phyloP scores from a whole-genome alignment of 1,284 basidiomycete species.

The Moesziomyces antarcticus region DNA sequence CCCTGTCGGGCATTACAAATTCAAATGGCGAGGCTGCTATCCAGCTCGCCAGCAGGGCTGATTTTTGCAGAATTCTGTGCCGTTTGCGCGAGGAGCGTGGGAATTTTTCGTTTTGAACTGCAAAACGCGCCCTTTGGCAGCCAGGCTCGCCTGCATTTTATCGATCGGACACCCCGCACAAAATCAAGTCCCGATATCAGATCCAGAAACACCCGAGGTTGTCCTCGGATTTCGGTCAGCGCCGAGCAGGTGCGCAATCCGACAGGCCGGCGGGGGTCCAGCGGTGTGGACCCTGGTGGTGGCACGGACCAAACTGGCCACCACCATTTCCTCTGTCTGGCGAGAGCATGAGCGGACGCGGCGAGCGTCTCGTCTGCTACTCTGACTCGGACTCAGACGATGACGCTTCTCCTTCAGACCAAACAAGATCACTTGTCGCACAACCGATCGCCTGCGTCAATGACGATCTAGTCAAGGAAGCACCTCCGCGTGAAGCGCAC shows the following conservation, averaged over 20 bases:
- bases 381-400: constrained; percentile 21
- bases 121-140: neutral
- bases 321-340: neutral
- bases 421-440: neutral
- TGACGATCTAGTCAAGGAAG: too few species aligned
- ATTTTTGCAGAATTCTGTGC: neutral
- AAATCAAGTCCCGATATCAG: too few species aligned
- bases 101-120: constrained; percentile 19
- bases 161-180: constrained; percentile 7
- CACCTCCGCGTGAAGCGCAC: too few species aligned
- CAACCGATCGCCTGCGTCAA: too few species aligned
- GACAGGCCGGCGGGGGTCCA: constrained; percentile 3
- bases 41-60: neutral
- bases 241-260: constrained; percentile 1
- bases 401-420: neutral
- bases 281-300: constrained; percentile 5
- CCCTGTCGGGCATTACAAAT: constrained; percentile 9
- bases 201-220: neutral
- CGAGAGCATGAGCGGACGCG: constrained; percentile 20
- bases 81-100: constrained; percentile 15
- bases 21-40: neutral
- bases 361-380: constrained; percentile 23
- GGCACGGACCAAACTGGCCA: neutral
- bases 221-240: constrained; percentile 8
- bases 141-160: neutral